Conservation (phyloP, 2,329 filamentous ascomycete species). For the Zymoseptoria crescenta region DNA sequence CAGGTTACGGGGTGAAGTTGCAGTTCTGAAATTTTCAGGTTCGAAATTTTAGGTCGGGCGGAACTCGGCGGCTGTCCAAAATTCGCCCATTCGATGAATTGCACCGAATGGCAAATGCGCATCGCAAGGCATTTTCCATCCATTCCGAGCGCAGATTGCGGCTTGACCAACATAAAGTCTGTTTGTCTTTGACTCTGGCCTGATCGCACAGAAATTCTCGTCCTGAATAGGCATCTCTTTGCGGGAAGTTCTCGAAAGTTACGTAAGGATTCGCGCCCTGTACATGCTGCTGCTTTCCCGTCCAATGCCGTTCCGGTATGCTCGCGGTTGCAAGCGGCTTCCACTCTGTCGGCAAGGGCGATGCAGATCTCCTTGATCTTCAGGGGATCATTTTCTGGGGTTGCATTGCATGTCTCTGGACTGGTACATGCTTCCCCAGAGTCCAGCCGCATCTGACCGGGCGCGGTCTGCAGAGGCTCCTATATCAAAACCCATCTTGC, state of each 20-base stretch:
- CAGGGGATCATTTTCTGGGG: not conserved
- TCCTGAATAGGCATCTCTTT: not conserved
- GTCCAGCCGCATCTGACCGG: not conserved
- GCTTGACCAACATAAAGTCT: too few species aligned
- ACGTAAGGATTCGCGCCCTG: not conserved
- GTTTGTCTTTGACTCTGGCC: too few species aligned
- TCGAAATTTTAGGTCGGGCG: not conserved
- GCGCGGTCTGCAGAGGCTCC: too few species aligned
- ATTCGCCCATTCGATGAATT: not conserved
- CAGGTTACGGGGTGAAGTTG: not conserved
- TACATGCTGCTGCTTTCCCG: not conserved
- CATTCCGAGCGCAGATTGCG: too few species aligned
- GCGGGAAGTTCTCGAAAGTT: not conserved
- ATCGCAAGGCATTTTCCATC: too few species aligned
- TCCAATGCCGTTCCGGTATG: not conserved
- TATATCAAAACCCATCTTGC: too few species aligned
- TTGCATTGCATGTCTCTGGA: not conserved
- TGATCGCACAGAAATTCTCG: not conserved
- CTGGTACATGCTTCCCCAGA: not conserved
- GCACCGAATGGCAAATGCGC: too few species aligned
- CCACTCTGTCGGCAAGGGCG: not conserved
- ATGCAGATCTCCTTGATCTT: not conserved
- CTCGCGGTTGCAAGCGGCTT: not conserved
- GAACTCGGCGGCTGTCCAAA: not conserved
- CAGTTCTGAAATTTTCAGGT: not conserved